A percentile compares a stretch with the other conserved stretches of the same genome.
Conservation (phyloP, 2,329 filamentous ascomycete genomes). For the Annulohypoxylon truncatum region DNA sequence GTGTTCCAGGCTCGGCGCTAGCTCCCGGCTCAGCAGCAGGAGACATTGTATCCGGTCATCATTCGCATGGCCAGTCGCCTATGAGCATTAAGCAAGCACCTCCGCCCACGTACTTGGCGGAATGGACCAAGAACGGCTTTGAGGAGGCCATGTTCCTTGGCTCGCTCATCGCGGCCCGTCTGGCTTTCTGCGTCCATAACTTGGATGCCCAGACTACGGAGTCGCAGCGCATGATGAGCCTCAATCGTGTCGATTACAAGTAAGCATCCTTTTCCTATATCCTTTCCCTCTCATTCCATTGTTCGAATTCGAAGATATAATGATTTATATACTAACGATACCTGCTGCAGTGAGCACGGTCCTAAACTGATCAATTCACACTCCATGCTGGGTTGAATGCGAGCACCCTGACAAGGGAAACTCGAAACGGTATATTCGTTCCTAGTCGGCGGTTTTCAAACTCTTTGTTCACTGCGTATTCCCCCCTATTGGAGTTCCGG, state of each 20-base stretch:
- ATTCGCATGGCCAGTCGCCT: slow-evolving; percentile 77
- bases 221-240: slow-evolving; percentile 66
- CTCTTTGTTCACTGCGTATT: slow-evolving; percentile 4
- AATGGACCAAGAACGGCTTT: slow-evolving; percentile 84
- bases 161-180: slow-evolving; percentile 81
- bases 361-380: slow-evolving; percentile 28
- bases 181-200: slow-evolving; percentile 70
- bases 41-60: slow-evolving; percentile 57
- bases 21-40: slow-evolving; percentile 55
- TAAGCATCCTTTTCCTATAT: slow-evolving; percentile 51
- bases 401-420: neutral
- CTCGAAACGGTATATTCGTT: neutral
- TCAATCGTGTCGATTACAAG: slow-evolving; percentile 71
- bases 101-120: slow-evolving; percentile 85
- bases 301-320: too few relatives aligned
- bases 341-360: slow-evolving; percentile 27
- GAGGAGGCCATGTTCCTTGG: slow-evolving; percentile 91
- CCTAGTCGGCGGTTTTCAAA: neutral
- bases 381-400: slow-evolving; percentile 20
- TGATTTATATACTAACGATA: neutral
- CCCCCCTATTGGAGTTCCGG: slow-evolving; percentile 20
- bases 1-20: slow-evolving; percentile 58
- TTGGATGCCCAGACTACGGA: slow-evolving; percentile 64
- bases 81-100: slow-evolving; percentile 83
- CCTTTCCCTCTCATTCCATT: neutral